A percentile compares a stretch with the other conserved stretches of the same genome.
Conservation (phyloP, 1,284 basidiomycete species). For the Tilletia caries region DNA sequence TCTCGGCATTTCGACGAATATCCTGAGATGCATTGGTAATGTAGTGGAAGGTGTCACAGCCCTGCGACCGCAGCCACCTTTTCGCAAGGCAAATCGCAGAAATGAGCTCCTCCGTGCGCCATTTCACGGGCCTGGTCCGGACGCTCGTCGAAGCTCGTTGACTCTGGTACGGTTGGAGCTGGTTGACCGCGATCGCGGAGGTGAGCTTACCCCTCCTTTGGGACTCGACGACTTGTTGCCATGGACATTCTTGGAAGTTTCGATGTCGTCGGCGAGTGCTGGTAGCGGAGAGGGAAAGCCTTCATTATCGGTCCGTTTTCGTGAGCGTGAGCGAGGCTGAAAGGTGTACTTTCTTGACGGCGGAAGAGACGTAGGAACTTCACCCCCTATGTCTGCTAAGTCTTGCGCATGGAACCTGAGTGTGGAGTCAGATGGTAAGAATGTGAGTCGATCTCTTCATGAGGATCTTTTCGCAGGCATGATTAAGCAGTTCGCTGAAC, state of each 20-base stretch:
- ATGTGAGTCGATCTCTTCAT: neutral
- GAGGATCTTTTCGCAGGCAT: neutral
- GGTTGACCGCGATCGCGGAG: neutral
- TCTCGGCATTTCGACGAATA: too few species aligned
- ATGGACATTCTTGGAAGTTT: too few species aligned
- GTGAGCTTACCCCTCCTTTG: neutral
- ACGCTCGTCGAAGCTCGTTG: neutral
- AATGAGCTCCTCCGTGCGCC: too few species aligned
- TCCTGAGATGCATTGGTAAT: too few species aligned
- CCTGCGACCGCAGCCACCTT: too few species aligned
- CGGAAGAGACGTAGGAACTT: neutral
- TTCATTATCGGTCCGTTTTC: neutral
- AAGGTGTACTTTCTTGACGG: neutral
- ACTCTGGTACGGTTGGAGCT: slow-evolving; percentile 7
- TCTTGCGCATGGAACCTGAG: slow-evolving; percentile 6
- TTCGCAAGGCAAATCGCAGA: too few species aligned
- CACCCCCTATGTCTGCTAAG: slow-evolving; percentile 1
- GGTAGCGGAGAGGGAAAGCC: neutral
- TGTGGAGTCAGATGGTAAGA: neutral
- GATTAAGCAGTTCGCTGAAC: neutral
- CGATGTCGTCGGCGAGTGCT: neutral
- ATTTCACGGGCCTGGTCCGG: too few species aligned
- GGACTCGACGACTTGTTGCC: neutral
- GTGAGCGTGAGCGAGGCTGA: neutral
- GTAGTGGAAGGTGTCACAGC: too few species aligned